Base-by-base conservation (phyloP, 345 rosid genomes). In the Cochlearia excelsa region DNA sequence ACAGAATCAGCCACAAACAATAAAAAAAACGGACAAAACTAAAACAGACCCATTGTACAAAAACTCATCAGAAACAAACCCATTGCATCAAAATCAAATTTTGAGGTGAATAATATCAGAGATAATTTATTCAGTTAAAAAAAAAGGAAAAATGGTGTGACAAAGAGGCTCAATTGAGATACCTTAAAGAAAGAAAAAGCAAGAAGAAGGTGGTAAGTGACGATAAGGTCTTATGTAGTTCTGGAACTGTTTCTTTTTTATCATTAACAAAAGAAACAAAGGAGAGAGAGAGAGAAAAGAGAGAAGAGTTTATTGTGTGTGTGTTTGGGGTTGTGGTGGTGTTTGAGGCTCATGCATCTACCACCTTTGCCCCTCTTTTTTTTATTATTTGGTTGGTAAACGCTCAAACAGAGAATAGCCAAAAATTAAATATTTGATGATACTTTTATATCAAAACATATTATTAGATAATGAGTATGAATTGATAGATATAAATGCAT, bases 281-380 rank as follows among this genome's bases (percentile, higher is more conserved):
- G 38, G 0, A 54, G 9, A 43, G 5, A 30, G 6, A 48, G 4
- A 39, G 2, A 53, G 28, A 48, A 49, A 16, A 62, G 30, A 49
- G 43, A 38, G 58, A 26, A 11, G 37, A 45, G 41, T 38, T 57
- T 7, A 59, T 26, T 55, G 51, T 51, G 70, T 37, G 40, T 37
- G 23, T 16, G 23, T 52, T 27, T 38, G 44, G 33, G 35, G 54
- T 28, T 56, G 72, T 56, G 68, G 69, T 67, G 58, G 78, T 64
- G 81, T 70, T 43, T 63, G 65, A 57, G 60, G 73, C 78, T 83
- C 86, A 83, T 85, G 90, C 84, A 83, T 85, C 88, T 74, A 82
- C 94, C 88, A 85, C 88, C 88, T 74, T 76, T 55, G 74, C 30
- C 61, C 61, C 16, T 44, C 38, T 64, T 47, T 54, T 47, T 54